Conservation (phyloP, 306 rosid genomes). For the Begonia fuchsioides region DNA sequence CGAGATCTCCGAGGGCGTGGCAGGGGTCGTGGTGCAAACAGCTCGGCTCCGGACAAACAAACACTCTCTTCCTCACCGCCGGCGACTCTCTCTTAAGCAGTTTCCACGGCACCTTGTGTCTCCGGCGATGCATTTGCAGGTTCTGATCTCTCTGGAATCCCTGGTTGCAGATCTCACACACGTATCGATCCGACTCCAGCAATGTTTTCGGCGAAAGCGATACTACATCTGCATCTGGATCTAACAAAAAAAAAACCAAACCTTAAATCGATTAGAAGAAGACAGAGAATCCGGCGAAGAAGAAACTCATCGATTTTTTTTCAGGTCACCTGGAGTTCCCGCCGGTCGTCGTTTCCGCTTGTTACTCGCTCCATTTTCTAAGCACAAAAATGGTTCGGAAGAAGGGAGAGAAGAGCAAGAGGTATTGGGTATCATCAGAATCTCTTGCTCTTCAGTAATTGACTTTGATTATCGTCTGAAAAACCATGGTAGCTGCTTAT, state of each 20-base stretch:
- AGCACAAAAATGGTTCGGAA: constrained; percentile 61
- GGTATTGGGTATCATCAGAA: constrained; percentile 53
- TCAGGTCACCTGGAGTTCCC: constrained; percentile 76
- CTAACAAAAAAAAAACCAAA: constrained; percentile 10
- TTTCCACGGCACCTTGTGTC: constrained; percentile 99
- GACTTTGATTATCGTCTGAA: too few relatives aligned
- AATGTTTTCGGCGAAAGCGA: constrained; percentile 88
- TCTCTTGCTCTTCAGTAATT: too few relatives aligned
- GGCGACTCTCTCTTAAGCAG: constrained; percentile 84
- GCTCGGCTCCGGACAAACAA: constrained; percentile 89
- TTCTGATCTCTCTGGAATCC: constrained; percentile 99
- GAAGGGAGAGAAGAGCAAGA: constrained; percentile 42
- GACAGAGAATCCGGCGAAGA: neutral
- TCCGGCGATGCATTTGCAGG: constrained; percentile 91
- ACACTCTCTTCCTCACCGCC: constrained; percentile 69
- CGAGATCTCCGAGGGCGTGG: constrained; percentile 95
- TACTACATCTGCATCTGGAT: constrained; percentile 99
- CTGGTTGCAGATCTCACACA: constrained; percentile 99
- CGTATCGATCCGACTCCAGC: constrained; percentile 93
- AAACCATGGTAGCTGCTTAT: neutral
- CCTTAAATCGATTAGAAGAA: neutral
- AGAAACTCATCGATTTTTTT: too few relatives aligned
- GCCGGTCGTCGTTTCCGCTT: constrained; percentile 92
- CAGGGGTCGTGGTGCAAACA: constrained; percentile 95
- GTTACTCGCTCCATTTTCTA: constrained; percentile 43